Percentiles rank a stretch among this genome's conserved stretches.
Evolutionary conservation across 1,139 yeast genomes (phyloP).

Genomic region (Saccharomyces hybrid): DNA sequence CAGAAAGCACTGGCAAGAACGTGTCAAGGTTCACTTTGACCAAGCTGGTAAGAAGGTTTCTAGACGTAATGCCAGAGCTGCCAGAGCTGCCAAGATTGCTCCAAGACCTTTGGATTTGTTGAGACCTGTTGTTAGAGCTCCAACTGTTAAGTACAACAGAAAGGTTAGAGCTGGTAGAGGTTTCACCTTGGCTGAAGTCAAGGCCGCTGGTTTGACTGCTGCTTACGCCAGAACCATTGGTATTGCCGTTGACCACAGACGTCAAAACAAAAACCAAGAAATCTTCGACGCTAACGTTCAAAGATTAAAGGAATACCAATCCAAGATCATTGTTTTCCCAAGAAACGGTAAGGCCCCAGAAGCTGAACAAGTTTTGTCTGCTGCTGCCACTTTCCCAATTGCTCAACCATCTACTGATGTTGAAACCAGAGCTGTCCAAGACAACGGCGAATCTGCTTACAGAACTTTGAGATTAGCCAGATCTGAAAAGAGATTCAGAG

Average conservation of each 20-base stretch:
- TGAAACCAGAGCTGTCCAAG: constrained; percentile 89
- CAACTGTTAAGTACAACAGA: constrained; percentile 98
- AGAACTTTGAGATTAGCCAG: constrained; percentile 92
- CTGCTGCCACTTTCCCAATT: constrained; percentile 88
- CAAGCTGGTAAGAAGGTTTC: constrained; percentile 96
- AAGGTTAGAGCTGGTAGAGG: constrained; percentile 99
- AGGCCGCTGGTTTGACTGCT: constrained; percentile 94
- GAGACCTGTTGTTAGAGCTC: constrained; percentile 98
- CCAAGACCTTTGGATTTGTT: constrained; percentile 95
- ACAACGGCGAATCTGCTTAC: constrained; percentile 69
- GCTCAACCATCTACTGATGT: constrained; percentile 66
- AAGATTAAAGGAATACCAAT: constrained; percentile 93
- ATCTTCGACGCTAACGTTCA: constrained; percentile 90
- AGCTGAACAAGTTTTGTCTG: constrained; percentile 64
- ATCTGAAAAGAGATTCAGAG: constrained; percentile 86
- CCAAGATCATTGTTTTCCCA: constrained; percentile 94
- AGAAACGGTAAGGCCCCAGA: constrained; percentile 76
- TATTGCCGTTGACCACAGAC: constrained; percentile 99
- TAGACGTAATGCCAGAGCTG: constrained; percentile 90
- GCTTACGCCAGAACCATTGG: constrained; percentile 98
- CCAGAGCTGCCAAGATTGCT: constrained; percentile 91
- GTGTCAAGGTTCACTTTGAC: constrained; percentile 66
- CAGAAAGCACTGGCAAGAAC: constrained; percentile 99
- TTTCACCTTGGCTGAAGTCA: constrained; percentile 94
- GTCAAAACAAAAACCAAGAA: constrained; percentile 97